Evolutionary conservation across 495 filamentous ascomycete species (phyloP).

Genomic region (Neurospora sp.): DNA sequence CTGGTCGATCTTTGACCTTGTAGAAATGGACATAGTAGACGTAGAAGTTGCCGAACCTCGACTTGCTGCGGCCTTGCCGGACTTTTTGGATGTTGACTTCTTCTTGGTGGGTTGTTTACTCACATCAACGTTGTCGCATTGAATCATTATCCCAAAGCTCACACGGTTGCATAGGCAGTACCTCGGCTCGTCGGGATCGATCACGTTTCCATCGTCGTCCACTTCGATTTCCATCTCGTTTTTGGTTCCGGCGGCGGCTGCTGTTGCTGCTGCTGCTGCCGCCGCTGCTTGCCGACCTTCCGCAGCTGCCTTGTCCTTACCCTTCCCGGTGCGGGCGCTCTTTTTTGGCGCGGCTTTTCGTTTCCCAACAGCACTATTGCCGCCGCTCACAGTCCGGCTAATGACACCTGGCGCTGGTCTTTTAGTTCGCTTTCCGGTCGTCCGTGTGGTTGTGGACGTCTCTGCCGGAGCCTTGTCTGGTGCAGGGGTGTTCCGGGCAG

Average conservation of each 20-base stretch:
- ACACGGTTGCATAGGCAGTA: constrained; percentile 91
- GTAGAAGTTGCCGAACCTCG: neutral
- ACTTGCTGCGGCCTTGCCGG: neutral
- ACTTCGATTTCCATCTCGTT: constrained; percentile 37
- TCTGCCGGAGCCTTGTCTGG: constrained; percentile 22
- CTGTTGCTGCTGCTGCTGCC: constrained; percentile 24
- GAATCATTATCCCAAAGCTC: constrained; percentile 90
- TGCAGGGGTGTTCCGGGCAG: constrained; percentile 46
- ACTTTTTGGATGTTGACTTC: neutral
- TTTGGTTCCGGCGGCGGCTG: neutral
- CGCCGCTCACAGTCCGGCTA: constrained; percentile 58
- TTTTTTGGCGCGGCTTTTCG: constrained; percentile 66
- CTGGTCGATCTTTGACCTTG: neutral
- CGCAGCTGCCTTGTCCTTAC: neutral
- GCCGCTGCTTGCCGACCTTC: constrained; percentile 38
- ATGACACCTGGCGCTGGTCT: constrained; percentile 70
- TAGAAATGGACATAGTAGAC: neutral
- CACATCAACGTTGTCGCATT: constrained; percentile 85
- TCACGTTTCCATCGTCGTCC: constrained; percentile 60
- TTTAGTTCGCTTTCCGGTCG: constrained; percentile 38
- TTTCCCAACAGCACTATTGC: constrained; percentile 62
- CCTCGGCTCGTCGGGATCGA: constrained; percentile 76
- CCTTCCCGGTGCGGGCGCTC: constrained; percentile 18
- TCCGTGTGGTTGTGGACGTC: neutral
- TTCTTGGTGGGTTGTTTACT: constrained; percentile 27